These are phyloP conservation scores for Populus tremula DNA, from an alignment of 345 rosid genomes.

Conservation along the genomic window DNA sequence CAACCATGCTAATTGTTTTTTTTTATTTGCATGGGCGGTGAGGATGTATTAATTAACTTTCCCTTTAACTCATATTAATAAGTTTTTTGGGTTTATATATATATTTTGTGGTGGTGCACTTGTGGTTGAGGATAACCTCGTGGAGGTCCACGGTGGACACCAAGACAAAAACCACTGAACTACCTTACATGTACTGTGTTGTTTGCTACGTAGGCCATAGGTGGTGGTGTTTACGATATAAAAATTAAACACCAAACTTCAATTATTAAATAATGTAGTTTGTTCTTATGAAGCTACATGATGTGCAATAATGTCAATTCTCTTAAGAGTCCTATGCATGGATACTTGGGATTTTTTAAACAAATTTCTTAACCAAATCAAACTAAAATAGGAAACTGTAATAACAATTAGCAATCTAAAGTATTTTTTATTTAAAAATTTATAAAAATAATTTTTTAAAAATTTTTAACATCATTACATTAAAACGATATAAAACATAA, in stretches of 20 bases:
- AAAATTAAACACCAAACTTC: constrained; percentile 20
- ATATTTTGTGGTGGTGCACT: not conserved
- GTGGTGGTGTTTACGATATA: constrained; percentile 27
- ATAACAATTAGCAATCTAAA: too few relatives aligned
- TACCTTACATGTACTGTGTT: constrained; percentile 10
- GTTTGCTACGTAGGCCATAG: not conserved
- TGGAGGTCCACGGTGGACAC: constrained; percentile 11
- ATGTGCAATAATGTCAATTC: not conserved
- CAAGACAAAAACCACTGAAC: constrained; percentile 22
- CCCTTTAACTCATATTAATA: too few relatives aligned
- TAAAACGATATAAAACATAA: too few relatives aligned
- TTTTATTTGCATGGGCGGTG: too few relatives aligned
- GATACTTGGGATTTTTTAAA: not conserved
- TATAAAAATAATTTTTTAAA: too few relatives aligned
- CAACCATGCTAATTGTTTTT: too few relatives aligned
- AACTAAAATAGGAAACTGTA: not conserved
- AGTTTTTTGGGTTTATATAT: too few relatives aligned
- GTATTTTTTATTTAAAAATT: too few relatives aligned
- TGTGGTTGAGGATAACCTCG: too few relatives aligned
- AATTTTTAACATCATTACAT: too few relatives aligned
- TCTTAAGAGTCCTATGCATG: not conserved
- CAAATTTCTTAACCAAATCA: not conserved
- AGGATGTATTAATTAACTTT: too few relatives aligned
- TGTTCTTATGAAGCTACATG: not conserved
- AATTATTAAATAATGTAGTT: constrained; percentile 10